Evolutionary conservation across 495 filamentous ascomycete species (phyloP).

Genomic region (Bacidia gigantensis): DNA sequence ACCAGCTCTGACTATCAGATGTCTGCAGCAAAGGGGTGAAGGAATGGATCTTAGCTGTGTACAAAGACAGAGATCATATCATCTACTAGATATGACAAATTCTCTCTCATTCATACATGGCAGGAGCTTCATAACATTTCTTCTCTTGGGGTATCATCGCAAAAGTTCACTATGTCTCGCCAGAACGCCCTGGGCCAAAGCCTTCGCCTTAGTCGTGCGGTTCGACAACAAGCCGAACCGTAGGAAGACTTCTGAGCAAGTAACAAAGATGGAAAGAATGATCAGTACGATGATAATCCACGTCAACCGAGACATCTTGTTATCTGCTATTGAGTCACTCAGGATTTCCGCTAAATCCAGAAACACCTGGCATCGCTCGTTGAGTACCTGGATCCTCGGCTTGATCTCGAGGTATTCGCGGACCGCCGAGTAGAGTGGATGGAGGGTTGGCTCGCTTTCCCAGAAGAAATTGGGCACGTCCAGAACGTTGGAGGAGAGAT

Average conservation of each 20-base stretch:
- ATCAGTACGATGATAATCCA: conserved; percentile 98
- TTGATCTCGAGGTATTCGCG: conserved; percentile 98
- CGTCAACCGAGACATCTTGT: conserved; percentile 84
- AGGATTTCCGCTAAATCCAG: conserved; percentile 93
- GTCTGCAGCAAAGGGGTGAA: too few relatives aligned
- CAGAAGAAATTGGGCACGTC: conserved; percentile 99
- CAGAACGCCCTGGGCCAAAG: conserved; percentile 9
- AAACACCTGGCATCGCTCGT: conserved; percentile 93
- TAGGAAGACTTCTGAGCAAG: conserved; percentile 74
- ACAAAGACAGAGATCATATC: too few relatives aligned
- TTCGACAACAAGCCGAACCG: conserved; percentile 64
- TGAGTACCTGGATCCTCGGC: conserved; percentile 83
- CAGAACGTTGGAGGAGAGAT: conserved; percentile 93
- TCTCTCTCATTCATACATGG: too few relatives aligned
- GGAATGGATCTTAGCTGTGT: too few relatives aligned
- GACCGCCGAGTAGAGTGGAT: conserved; percentile 86
- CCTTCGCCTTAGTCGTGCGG: conserved; percentile 19
- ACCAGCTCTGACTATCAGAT: too few relatives aligned
- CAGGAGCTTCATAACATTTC: too few relatives aligned
- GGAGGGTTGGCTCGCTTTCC: conserved; percentile 88
- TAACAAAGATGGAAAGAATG: conserved; percentile 77
- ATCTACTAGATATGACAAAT: too few relatives aligned
- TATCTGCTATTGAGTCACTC: conserved; percentile 79
- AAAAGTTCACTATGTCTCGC: conserved; percentile 4
- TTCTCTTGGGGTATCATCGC: conserved; percentile 7